Evolutionary conservation across 1,284 basidiomycete genomes (phyloP), one percentile per base, ranked within the genome.

Genomic region (Heterobasidion annosum): DNA sequence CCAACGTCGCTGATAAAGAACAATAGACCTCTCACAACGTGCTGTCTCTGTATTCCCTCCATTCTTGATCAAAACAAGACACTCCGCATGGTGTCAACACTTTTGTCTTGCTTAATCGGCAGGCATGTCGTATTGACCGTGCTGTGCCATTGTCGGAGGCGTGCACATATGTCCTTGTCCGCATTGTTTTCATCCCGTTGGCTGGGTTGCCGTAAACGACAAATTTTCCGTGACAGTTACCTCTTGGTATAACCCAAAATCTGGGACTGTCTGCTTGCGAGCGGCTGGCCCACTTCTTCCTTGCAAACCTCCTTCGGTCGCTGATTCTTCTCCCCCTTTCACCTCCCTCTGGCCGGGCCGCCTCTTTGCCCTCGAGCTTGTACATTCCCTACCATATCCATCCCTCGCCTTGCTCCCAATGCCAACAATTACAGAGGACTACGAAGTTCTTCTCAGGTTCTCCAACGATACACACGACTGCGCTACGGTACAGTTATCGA

Each of bases 401-500:
- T 48, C 60, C 54, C 53, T 50, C 58, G 54, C 56, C 18, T 16
- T 47, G 37, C 40, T 53, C 56, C 54, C 60, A 57, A 79, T 79
- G 77, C 77, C 77, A 63, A 71, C 68, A 61, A 64, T 75, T 70
- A 74, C 75, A 25, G 71, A 75, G 58, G 70, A 65, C 57, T 85
- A 83, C 68, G 83, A 85, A 64, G 75, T 86, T 63, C 72, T 79
- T 55, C 77, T 87, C 63, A 80, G 83, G 66, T 77, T 87, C 64
- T 78, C 75, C 55, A 87, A 87, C 66, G 84, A 87, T 61, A 84
- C 82, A 12, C 76, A 73, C 60, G 81, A 83, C 62, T 76, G 73
- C 53, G 77, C 82, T 56, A 81, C 83, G 46, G 72, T 87, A 33
- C 84, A 87, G 65, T 72, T 84, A 33, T 68, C 82, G 55, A 74